Conservation (phyloP, 2,329 filamentous ascomycete species). For the Aaosphaeria arxii region DNA sequence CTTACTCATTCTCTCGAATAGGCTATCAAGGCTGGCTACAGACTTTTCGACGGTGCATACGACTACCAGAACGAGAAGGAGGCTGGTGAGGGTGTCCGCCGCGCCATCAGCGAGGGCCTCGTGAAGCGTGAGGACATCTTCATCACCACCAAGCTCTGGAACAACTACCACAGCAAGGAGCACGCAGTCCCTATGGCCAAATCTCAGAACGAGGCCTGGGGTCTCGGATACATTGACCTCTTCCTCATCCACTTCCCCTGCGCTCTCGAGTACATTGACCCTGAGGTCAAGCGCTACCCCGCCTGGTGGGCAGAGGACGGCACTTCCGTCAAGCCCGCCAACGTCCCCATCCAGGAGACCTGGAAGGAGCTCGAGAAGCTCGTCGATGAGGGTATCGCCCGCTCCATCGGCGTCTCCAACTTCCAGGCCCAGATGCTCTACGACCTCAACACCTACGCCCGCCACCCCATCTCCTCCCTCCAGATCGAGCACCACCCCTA, state of each 20-base stretch:
- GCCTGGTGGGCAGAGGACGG: conserved; percentile 54
- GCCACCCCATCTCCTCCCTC: conserved; percentile 7
- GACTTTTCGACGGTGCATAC: conserved; percentile 26
- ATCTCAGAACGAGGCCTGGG: conserved; percentile 74
- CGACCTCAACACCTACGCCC: conserved; percentile 49
- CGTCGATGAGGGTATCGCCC: conserved; percentile 1
- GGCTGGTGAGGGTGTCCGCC: conserved; percentile 14
- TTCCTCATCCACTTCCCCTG: conserved; percentile 87
- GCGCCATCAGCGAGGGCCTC: conserved; percentile 37
- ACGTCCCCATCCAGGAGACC: conserved; percentile 27
- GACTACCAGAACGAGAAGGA: conserved; percentile 23
- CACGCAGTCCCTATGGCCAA: conserved; percentile 70
- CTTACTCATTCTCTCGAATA: conserved; percentile 34
- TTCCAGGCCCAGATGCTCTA: conserved; percentile 40
- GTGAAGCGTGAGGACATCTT: conserved; percentile 68
- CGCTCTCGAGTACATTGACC: conserved; percentile 80
- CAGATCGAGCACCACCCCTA: conserved; percentile 1
- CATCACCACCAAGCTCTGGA: conserved; percentile 88
- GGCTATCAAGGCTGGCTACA: conserved; percentile 25
- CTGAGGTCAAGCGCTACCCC: conserved; percentile 31
- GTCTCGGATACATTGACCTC: conserved; percentile 83
- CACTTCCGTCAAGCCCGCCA: conserved; percentile 11
- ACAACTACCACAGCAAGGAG: conserved; percentile 77
- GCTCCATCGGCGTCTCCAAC: conserved; percentile 5
- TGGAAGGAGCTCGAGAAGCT: conserved; percentile 1